Evolutionary conservation across 2,329 filamentous ascomycete species (phyloP), one percentile per base, ranked within the genome.

Genomic region (Fusarium sp.): DNA sequence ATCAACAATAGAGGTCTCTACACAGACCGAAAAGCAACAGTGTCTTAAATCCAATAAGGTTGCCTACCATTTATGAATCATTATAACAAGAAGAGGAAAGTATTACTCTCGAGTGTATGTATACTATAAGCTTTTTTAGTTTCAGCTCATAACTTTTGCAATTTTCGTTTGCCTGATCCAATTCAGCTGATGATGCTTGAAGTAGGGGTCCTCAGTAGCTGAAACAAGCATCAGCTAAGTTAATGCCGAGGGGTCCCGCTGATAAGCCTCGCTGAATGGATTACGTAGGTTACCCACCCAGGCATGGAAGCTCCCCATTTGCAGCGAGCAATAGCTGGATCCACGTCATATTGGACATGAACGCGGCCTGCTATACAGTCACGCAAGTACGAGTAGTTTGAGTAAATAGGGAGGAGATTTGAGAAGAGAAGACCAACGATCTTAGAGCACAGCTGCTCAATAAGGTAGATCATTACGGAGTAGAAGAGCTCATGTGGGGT

Each of bases 321-420:
- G 56, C 30, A 43, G 30, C n/a, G 33, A 46, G 22, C 28, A 46
- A 40, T 22, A 40, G 56, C 49, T 40, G 20, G 56, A 49, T 58
- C 70, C 66, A 71, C 65, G 70, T 70, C 68, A 70, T 33, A 51
- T 60, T 24, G 6, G 39, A 32, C 39, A 49, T 39, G 47, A 26
- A 41, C 24, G 37, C 39, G 57, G 33, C 45, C 35, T 19, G 59
- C 44, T 44, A 53, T 37, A 22, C 20, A 53, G 37, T 17, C n/a
- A 37, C 35, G 30, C 13, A 33, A n/a, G 35, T 37, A 37, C 7
- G 35, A 17, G 17, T 7, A 37, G 17, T n/a, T 37, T 33, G 30
- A 2, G 30, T 15, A 33, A 33, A 33, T 33, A 33, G 7, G 10
- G 30, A 32, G 30, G 30, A 15, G 14, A 33, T 14, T 33, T 33